phyloP scores from a whole-genome alignment of 2,329 filamentous ascomycete genomes.

The Neofusicoccum parvum region DNA sequence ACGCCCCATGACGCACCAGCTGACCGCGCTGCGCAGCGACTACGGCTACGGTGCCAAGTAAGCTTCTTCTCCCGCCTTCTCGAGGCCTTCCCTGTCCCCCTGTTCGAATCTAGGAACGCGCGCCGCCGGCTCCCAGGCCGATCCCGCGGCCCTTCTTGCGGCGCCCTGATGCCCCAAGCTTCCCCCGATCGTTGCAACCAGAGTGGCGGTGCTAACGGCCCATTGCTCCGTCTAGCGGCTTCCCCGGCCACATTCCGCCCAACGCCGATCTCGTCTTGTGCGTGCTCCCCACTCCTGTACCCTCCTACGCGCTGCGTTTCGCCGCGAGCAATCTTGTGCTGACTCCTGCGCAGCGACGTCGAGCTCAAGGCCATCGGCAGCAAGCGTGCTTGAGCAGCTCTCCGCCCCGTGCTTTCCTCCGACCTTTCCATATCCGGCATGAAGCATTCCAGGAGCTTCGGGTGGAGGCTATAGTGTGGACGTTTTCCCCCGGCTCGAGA shows the following conservation, averaged over 20 bases:
- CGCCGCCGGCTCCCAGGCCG: not conserved
- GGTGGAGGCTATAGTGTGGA: constrained; percentile 4
- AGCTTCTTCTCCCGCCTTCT: constrained; percentile 24
- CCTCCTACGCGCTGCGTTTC: not conserved
- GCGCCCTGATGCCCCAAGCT: constrained; percentile 10
- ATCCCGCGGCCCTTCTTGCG: constrained; percentile 1
- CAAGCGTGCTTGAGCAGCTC: constrained; percentile 42
- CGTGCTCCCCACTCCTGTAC: constrained; percentile 38
- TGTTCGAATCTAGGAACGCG: constrained; percentile 11
- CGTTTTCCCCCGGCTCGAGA: not conserved
- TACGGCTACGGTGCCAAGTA: constrained; percentile 42
- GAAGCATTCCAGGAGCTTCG: constrained; percentile 10
- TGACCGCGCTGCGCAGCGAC: constrained; percentile 29
- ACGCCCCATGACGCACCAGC: constrained; percentile 23
- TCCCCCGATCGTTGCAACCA: constrained; percentile 5
- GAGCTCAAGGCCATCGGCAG: constrained; percentile 66
- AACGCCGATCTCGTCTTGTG: constrained; percentile 82
- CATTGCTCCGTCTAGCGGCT: constrained; percentile 59
- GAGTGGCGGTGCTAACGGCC: constrained; percentile 27
- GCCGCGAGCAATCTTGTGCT: not conserved
- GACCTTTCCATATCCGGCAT: not conserved
- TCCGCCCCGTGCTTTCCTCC: not conserved
- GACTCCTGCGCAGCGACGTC: constrained; percentile 59
- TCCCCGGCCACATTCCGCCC: constrained; percentile 74
- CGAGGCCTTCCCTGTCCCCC: constrained; percentile 19